Percentiles rank a stretch among this genome's conserved stretches.
Evolutionary conservation across 1,139 yeast genomes (phyloP).

Genomic region (Meyerozyma carpophila): DNA sequence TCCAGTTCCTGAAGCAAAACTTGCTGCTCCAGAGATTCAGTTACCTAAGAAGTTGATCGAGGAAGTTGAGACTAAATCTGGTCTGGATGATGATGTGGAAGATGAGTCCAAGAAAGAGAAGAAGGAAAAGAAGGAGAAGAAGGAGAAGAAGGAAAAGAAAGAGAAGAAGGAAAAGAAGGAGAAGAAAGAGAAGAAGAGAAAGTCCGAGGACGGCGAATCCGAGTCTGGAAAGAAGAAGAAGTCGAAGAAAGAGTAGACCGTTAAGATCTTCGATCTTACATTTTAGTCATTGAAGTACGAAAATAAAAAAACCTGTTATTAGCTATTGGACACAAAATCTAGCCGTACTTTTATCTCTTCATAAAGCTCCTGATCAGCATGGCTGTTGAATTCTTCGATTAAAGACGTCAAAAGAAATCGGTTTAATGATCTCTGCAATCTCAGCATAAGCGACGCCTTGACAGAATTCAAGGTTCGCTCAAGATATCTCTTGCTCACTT

Average conservation of each 20-base stretch:
- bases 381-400: neutral
- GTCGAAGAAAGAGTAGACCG: slow-evolving; percentile 6
- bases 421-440: neutral
- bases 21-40: slow-evolving; percentile 47
- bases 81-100: slow-evolving; percentile 26
- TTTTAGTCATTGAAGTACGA: neutral
- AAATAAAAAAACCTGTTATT: slow-evolving; percentile 3
- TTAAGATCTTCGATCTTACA: slow-evolving; percentile 4
- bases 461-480: neutral
- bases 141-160: slow-evolving; percentile 60
- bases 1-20: slow-evolving; percentile 42
- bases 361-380: slow-evolving; percentile 5
- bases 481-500: neutral
- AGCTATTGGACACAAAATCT: slow-evolving; percentile 5
- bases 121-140: slow-evolving; percentile 57
- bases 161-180: slow-evolving; percentile 48
- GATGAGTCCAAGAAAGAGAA: slow-evolving; percentile 27
- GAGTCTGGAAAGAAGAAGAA: slow-evolving; percentile 43
- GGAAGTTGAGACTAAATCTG: slow-evolving; percentile 27
- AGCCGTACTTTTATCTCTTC: slow-evolving; percentile 7
- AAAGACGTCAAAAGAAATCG: neutral
- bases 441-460: neutral
- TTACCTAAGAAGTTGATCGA: slow-evolving; percentile 45
- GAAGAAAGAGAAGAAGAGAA: slow-evolving; percentile 34
- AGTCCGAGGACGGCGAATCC: slow-evolving; percentile 52